A percentile compares a stretch with the other conserved stretches of the same genome.
phyloP scores from a whole-genome alignment of 768 basidiomycete species.

The Clathrus columnatus region DNA sequence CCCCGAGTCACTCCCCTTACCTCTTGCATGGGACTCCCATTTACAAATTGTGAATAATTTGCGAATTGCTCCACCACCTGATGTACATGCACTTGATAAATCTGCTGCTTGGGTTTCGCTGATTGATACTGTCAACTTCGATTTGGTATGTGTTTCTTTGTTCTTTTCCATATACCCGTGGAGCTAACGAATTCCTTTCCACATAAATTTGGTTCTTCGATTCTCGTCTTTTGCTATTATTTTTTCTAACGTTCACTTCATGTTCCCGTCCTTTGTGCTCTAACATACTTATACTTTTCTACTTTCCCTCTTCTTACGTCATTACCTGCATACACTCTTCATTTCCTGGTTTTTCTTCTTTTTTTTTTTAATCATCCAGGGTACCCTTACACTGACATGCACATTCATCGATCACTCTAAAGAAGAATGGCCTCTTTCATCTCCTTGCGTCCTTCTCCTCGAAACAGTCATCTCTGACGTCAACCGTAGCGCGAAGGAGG shows the following conservation, averaged over 20 bases:
- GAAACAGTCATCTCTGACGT: conserved; percentile 46
- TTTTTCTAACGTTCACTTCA: no score
- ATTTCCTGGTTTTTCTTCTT: not conserved
- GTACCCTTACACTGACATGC: conserved; percentile 36
- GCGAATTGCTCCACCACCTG: conserved; percentile 43
- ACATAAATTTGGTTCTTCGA: no score
- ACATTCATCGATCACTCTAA: conserved; percentile 48
- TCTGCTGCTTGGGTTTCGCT: conserved; percentile 48
- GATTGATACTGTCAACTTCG: conserved; percentile 52
- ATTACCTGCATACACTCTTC: not conserved
- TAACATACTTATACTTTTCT: not conserved
- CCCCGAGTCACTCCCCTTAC: conserved; percentile 33
- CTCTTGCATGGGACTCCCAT: conserved; percentile 46
- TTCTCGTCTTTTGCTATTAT: no score
- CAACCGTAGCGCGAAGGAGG: conserved; percentile 13
- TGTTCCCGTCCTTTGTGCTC: no score
- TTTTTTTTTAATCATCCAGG: not conserved
- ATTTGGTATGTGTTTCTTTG: conserved; percentile 28
- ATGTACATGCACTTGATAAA: conserved; percentile 52
- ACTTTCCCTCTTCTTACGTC: not conserved
- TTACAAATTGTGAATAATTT: conserved; percentile 42
- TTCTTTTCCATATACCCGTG: not conserved
- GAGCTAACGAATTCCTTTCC: not conserved
- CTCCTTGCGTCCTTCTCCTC: conserved; percentile 36
- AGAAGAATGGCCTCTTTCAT: conserved; percentile 39